Evolutionary conservation across 2,329 filamentous ascomycete genomes (phyloP), one percentile per base, ranked within the genome.

Genomic region (Verticillium longisporum): DNA sequence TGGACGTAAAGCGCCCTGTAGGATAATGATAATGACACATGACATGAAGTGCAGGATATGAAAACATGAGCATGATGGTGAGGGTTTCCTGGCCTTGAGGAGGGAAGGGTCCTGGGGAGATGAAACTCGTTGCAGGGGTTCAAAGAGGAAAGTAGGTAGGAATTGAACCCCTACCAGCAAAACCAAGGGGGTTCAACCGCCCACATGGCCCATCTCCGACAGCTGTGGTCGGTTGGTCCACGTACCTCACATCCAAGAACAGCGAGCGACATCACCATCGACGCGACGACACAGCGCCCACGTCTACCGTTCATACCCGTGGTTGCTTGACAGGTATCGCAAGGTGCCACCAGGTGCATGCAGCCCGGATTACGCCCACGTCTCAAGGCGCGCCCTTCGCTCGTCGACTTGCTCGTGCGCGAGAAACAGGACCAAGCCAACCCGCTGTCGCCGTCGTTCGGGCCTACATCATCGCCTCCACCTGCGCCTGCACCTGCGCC

Each of bases 371-470:
- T 83, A 62, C 75, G 74, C 61, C 78, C 78, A 59, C 75, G 74
- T 63, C 73, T 84, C 66, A 79, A 75, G 79, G 77, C 79, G 68
- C 77, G 80, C 73, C 80, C 78, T 67, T 83, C 80, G 64, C 72
- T 84, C 66, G 77, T 84, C 71, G 81, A 83, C 63, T 75, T 84
- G 63, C 72, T 79, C 62, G 72, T 80, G 65, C 74, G 75, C 63
- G 68, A 73, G 66, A 69, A 66, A 66, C 64, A 68, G 61, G 65
- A 62, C 26, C 68, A 68, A 5, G 10, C 41, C 64, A 66, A 66
- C 64, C 61, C 54, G 32, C 31, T 57, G 50, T 60, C 56, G 38
- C 32, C 60, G 15, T 53, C 57, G 57, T 59, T 59, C 21, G 62
- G n/a, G 61, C 65, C 64, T 68, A 64, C 65, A 64, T 56, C 62